A percentile compares a stretch with the other conserved stretches of the same genome.
phyloP scores from a whole-genome alignment of 345 rosid species.

The Brassica incana region DNA sequence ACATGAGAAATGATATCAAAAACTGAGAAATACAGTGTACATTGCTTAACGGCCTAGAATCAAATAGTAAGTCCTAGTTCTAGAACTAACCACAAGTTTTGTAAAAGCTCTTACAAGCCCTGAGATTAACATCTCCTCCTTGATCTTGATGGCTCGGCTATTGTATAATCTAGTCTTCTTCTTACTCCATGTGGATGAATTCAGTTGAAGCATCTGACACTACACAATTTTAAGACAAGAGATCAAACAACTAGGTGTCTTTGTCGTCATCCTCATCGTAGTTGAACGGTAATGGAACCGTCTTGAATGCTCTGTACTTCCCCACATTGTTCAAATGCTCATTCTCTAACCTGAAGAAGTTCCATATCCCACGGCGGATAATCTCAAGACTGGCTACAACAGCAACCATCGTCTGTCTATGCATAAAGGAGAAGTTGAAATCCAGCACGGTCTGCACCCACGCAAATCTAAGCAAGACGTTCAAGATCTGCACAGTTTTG shows the following conservation, averaged over 20 bases:
- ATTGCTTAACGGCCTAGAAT: background rate
- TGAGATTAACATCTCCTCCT: background rate
- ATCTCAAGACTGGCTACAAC: conserved; percentile 74
- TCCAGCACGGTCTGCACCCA: conserved; percentile 67
- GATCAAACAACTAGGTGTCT: conserved; percentile 34
- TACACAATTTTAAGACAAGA: background rate
- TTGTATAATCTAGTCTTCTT: background rate
- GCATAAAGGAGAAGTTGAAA: conserved; percentile 41
- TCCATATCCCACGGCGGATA: conserved; percentile 75
- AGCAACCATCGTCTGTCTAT: conserved; percentile 45
- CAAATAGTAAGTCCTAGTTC: background rate
- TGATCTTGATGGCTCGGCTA: background rate
- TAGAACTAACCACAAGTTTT: background rate
- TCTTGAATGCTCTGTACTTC: conserved; percentile 67
- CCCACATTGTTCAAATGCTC: conserved; percentile 77
- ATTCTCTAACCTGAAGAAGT: conserved; percentile 75
- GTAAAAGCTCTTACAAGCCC: background rate
- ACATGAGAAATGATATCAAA: background rate
- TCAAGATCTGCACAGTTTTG: conserved; percentile 40
- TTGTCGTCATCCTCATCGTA: conserved; percentile 59
- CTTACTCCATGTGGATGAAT: background rate
- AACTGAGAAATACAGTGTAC: background rate
- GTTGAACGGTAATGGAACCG: conserved; percentile 76
- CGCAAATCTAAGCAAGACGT: conserved; percentile 61
- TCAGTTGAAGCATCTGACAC: background rate